These are phyloP conservation scores for Earliella scabrosa DNA, from an alignment of 1,284 basidiomycete species.

Conservation along the genomic window DNA sequence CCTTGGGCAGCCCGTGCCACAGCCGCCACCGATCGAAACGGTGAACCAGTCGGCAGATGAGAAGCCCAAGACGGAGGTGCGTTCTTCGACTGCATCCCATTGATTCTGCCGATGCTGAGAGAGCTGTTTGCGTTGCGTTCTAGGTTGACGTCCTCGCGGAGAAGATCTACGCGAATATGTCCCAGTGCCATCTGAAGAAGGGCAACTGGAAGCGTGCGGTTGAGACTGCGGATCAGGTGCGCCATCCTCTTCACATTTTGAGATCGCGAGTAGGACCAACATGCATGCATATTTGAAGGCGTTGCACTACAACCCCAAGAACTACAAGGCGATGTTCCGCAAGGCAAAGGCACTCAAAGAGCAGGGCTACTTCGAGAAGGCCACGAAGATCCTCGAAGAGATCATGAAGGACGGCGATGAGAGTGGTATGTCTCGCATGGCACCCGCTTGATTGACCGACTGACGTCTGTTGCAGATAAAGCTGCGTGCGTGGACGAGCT, in stretches of 20 bases:
- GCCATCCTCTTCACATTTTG: too few species aligned
- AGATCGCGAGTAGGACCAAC: too few species aligned
- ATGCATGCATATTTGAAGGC: too few species aligned
- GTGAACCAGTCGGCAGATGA: slow-evolving; percentile 28
- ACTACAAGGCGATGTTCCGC: slow-evolving; percentile 77
- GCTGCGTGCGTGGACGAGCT: slow-evolving; percentile 64
- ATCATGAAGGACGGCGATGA: slow-evolving; percentile 62
- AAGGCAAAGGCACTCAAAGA: slow-evolving; percentile 81
- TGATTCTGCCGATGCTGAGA: neutral
- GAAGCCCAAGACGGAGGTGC: slow-evolving; percentile 42
- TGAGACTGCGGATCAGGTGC: slow-evolving; percentile 77
- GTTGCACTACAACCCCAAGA: slow-evolving; percentile 70
- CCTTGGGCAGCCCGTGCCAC: slow-evolving; percentile 18
- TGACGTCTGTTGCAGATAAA: slow-evolving; percentile 48
- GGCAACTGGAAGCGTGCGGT: slow-evolving; percentile 75
- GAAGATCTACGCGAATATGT: slow-evolving; percentile 83
- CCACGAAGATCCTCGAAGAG: slow-evolving; percentile 64
- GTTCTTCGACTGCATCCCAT: neutral
- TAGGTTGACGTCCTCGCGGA: slow-evolving; percentile 76
- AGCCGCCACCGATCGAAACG: slow-evolving; percentile 23
- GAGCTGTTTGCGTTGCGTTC: neutral
- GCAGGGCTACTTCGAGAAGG: slow-evolving; percentile 74
- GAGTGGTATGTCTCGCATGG: slow-evolving; percentile 43
- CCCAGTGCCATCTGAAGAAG: slow-evolving; percentile 77
- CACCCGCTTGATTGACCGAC: neutral